Evolutionary conservation across 345 rosid species (phyloP).

Genomic region (Reutealis trisperma): DNA sequence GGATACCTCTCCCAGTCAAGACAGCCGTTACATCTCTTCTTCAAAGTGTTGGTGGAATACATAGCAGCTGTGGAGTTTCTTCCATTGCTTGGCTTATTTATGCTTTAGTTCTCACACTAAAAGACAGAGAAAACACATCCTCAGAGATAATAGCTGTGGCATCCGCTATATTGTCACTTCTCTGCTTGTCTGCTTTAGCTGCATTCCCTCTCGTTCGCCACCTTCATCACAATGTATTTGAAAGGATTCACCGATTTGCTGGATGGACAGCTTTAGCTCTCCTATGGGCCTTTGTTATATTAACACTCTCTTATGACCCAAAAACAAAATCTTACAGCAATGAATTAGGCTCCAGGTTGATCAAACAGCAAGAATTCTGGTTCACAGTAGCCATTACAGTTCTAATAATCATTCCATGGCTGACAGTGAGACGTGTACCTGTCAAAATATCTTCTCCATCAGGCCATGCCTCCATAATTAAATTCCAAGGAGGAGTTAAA

Average conservation of each 20-base stretch:
- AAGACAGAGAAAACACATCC: conserved; percentile 50
- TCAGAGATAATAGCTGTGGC: conserved; percentile 61
- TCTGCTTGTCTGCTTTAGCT: conserved; percentile 53
- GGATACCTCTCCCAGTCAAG: conserved; percentile 57
- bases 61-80: conserved; percentile 75
- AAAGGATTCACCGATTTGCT: conserved; percentile 65
- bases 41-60: conserved; percentile 78
- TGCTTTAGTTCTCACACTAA: conserved; percentile 57
- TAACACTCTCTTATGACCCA: conserved; percentile 63
- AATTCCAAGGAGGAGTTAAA: conserved; percentile 66
- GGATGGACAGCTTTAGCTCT: conserved; percentile 77
- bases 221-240: conserved; percentile 77
- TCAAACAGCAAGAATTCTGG: conserved; percentile 74
- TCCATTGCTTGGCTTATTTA: conserved; percentile 73
- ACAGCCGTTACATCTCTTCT: conserved; percentile 67
- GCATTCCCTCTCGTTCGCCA: conserved; percentile 64
- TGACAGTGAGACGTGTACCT: conserved; percentile 66
- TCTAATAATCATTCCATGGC: conserved; percentile 66
- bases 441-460: conserved; percentile 60
- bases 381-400: conserved; percentile 59
- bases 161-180: conserved; percentile 55
- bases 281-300: conserved; percentile 63
- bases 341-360: conserved; percentile 43
- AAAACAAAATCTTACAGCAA: conserved; percentile 50
- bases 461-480: conserved; percentile 72